phyloP scores from a whole-genome alignment of 495 filamentous ascomycete species.

The Penicillium goetzii region DNA sequence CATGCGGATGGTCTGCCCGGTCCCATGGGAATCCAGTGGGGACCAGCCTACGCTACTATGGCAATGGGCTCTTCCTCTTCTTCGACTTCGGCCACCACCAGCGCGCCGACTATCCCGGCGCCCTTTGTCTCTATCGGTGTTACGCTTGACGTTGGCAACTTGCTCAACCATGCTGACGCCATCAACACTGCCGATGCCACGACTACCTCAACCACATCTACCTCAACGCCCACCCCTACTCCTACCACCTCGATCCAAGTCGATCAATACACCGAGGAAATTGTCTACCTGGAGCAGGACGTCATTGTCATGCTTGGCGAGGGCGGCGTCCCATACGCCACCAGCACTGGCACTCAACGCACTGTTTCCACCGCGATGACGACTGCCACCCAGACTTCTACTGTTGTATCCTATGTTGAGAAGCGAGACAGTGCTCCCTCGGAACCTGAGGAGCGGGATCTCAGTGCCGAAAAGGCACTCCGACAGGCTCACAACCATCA shows the following conservation, averaged over 20 bases:
- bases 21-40: slow-evolving; percentile 52
- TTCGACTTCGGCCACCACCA: slow-evolving; percentile 11
- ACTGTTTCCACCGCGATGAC: slow-evolving; percentile 29
- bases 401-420: slow-evolving; percentile 33
- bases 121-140: slow-evolving; percentile 16
- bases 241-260: slow-evolving; percentile 33
- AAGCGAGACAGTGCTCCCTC: slow-evolving; percentile 25
- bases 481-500: slow-evolving; percentile 33
- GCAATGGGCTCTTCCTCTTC: slow-evolving; percentile 17
- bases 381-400: slow-evolving; percentile 28
- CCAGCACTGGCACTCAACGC: slow-evolving; percentile 26
- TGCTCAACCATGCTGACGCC: slow-evolving; percentile 10
- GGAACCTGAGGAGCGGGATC: slow-evolving; percentile 22
- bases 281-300: slow-evolving; percentile 43
- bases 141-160: slow-evolving; percentile 13
- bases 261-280: slow-evolving; percentile 36
- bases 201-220: slow-evolving; percentile 13
- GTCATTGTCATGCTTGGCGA: slow-evolving; percentile 43
- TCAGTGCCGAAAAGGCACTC: slow-evolving; percentile 17
- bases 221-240: slow-evolving; percentile 30
- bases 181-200: slow-evolving; percentile 10
- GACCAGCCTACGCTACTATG: slow-evolving; percentile 53
- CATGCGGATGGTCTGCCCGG: slow-evolving; percentile 55
- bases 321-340: slow-evolving; percentile 30
- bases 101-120: slow-evolving; percentile 9